Conservation (phyloP, 2,329 filamentous ascomycete species). For the Coccinonectria pachysandricola region DNA sequence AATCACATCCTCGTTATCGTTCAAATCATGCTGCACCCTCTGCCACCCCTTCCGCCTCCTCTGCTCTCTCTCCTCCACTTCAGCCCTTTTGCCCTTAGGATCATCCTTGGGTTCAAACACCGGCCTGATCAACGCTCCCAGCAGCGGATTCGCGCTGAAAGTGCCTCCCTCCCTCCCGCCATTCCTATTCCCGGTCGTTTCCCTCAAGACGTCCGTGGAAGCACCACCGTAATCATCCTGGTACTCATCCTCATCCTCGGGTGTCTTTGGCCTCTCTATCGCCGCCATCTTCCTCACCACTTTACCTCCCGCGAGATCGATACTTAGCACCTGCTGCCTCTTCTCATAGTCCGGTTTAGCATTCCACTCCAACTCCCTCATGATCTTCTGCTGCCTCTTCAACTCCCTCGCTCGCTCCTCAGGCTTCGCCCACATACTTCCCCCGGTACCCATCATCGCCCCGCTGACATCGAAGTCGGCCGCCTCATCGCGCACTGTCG, state of each 20-base stretch:
- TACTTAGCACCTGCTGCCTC: slow-evolving; percentile 70
- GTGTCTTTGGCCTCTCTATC: slow-evolving; percentile 46
- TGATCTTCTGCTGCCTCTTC: slow-evolving; percentile 73
- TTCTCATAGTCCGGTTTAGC: slow-evolving; percentile 82
- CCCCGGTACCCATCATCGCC: slow-evolving; percentile 33
- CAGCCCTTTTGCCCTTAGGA: slow-evolving; percentile 39
- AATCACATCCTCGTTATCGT: slow-evolving; percentile 49
- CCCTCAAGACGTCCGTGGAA: slow-evolving; percentile 21
- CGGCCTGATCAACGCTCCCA: slow-evolving; percentile 56
- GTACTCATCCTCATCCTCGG: slow-evolving; percentile 29
- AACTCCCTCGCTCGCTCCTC: slow-evolving; percentile 73
- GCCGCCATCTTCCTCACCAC: slow-evolving; percentile 64
- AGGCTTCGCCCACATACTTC: slow-evolving; percentile 69
- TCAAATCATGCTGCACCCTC: slow-evolving; percentile 49
- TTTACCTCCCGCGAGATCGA: slow-evolving; percentile 69
- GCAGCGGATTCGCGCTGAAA: slow-evolving; percentile 59
- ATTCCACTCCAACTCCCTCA: slow-evolving; percentile 81
- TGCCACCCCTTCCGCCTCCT: slow-evolving; percentile 41
- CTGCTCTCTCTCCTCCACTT: slow-evolving; percentile 29
- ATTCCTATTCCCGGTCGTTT: slow-evolving; percentile 25
- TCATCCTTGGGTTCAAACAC: slow-evolving; percentile 45
- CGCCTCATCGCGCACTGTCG: slow-evolving; percentile 79
- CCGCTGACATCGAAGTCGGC: slow-evolving; percentile 46
- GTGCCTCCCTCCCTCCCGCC: slow-evolving; percentile 36
- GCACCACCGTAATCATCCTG: slow-evolving; percentile 23